Conservation (phyloP, 331 rosid genomes). For the Prunus yedoensis region DNA sequence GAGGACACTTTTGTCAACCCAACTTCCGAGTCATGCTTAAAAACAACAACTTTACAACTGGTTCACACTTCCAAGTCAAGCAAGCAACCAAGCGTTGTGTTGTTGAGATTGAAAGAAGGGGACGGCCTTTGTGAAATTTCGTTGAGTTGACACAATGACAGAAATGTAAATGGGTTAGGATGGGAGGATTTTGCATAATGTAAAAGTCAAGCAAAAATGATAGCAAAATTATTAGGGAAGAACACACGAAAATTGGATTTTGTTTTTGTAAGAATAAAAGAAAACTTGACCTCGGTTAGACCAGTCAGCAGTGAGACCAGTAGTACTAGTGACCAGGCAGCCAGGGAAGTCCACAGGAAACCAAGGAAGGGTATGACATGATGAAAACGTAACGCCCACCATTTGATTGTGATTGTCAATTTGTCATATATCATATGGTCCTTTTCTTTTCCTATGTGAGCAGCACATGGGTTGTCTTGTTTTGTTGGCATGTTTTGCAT, state of each 20-base stretch:
- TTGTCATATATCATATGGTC: too few species aligned
- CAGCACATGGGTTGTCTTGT: constrained; percentile 49
- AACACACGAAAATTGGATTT: too few species aligned
- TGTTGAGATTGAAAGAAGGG: too few species aligned
- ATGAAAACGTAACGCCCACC: not conserved
- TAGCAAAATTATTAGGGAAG: not conserved
- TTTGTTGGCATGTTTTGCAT: constrained; percentile 1
- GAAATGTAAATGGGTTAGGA: not conserved
- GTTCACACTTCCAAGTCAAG: too few species aligned
- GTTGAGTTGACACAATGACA: not conserved
- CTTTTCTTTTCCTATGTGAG: not conserved
- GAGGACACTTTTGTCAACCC: not conserved
- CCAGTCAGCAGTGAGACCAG: not conserved
- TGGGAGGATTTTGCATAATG: not conserved
- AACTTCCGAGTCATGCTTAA: constrained; percentile 6
- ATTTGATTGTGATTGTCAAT: constrained; percentile 26
- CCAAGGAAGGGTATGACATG: constrained; percentile 2
- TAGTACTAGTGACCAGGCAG: not conserved
- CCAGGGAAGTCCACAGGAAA: constrained; percentile 2
- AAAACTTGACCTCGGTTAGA: constrained; percentile 5
- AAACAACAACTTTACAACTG: constrained; percentile 13
- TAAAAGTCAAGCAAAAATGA: constrained; percentile 9
- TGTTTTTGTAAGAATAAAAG: too few species aligned
- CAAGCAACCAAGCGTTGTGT: too few species aligned
- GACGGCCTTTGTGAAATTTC: not conserved